Evolutionary conservation across 352 stramenopile genomes (phyloP).

Genomic region (Pythium dissimile): DNA sequence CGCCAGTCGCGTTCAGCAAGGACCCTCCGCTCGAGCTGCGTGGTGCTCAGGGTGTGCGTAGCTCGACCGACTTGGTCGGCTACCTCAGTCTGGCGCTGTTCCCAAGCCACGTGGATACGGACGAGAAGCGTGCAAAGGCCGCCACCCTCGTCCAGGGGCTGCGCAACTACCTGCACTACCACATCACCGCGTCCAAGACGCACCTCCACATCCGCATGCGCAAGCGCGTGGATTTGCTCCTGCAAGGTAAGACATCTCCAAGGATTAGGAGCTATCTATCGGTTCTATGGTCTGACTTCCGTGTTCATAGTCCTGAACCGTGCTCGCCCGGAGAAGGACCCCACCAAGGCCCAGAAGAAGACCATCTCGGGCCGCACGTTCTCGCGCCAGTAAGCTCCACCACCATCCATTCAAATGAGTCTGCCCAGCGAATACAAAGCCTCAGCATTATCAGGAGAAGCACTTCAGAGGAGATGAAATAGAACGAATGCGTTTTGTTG

Average conservation of each 20-base stretch:
- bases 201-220: constrained; percentile 96
- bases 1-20: constrained; percentile 88
- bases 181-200: constrained; percentile 96
- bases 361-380: constrained; percentile 91
- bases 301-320: constrained; percentile 83
- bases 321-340: constrained; percentile 85
- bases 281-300: not conserved
- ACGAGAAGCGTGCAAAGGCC: constrained; percentile 85
- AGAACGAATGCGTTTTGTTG: not conserved
- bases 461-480: no score
- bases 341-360: constrained; percentile 89
- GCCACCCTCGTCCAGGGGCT: constrained; percentile 87
- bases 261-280: not conserved
- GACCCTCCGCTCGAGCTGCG: constrained; percentile 88
- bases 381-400: constrained; percentile 47
- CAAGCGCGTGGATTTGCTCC: constrained; percentile 88
- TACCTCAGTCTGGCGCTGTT: constrained; percentile 91
- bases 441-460: not conserved
- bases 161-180: constrained; percentile 94
- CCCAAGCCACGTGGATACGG: constrained; percentile 84
- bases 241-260: constrained; percentile 79
- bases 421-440: not conserved
- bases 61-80: constrained; percentile 73
- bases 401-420: no score
- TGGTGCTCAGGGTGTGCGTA: constrained; percentile 56